Base-by-base conservation (phyloP, 73 alveolate species). In the Tetrahymena malaccensis region DNA sequence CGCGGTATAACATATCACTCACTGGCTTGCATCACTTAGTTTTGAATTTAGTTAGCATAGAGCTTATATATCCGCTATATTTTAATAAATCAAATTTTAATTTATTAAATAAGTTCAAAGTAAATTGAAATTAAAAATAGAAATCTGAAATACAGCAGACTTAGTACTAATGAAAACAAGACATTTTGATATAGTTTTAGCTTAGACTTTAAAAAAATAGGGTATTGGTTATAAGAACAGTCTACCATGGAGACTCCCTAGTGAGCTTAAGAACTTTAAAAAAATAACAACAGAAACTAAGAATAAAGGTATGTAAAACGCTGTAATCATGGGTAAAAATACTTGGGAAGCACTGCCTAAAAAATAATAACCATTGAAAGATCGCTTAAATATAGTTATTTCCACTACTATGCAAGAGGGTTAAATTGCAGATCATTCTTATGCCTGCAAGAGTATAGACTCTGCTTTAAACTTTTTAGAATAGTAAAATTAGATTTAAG, bases 281-380 rank as follows among this genome's bases (percentile, higher is more conserved):
- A 84, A 34, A 37, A 94, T 96, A 35, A 96, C 98, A 35, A 58
- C 98, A 0, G 89, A 70, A 70, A 70, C 89, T 22, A 27, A n/a
- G 34, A 70, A 70, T 11, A 85, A 94, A 83, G 94, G 84, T 3
- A 40, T 35, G 25, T 44, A 58, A 35, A 97, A 96, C 58, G 98
- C 98, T 34, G 98, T 97, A 37, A 95, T 97, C 40, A 97, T 98
- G 99, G 99, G 99, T 21, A 96, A 99, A 85, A 98, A 98, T 70
- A 99, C 99, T 22, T 99, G 99, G 99, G 99, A 98, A 44, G 97
- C 99, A 55, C 94, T 98, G 34, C 99, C 99, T 3, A 94, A 83
- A 85, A 96, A 96, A 35, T 93, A 44, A 85, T 95, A 98, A 44
- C 99, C 99, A 6, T 96, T 99, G 27, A 56, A 95, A 5, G 95